Evolutionary conservation across 441 rosid species (phyloP).

Genomic region (Capsella rubella): DNA sequence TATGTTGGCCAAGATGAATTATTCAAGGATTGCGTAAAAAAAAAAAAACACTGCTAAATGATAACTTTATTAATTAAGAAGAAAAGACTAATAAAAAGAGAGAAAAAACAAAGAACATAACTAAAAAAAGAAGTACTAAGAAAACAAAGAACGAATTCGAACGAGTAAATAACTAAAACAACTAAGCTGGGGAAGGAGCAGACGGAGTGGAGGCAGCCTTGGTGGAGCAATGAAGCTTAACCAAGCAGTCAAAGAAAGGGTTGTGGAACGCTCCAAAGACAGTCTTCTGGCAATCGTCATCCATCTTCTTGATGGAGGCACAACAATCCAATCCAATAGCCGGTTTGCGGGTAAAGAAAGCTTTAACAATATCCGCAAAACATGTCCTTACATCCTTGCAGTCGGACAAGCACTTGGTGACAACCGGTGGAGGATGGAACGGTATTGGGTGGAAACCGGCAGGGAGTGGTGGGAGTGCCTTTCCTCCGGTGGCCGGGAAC

Average conservation of each 20-base stretch:
- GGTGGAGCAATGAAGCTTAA: slow-evolving; percentile 37
- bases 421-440: slow-evolving; percentile 37
- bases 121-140: not conserved
- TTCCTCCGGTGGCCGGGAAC: slow-evolving; percentile 23
- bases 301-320: slow-evolving; percentile 29
- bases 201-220: slow-evolving; percentile 22
- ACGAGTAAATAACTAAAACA: not conserved
- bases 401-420: slow-evolving; percentile 41
- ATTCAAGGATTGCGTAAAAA: not conserved
- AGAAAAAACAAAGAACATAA: not conserved
- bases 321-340: slow-evolving; percentile 32
- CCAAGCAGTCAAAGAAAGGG: slow-evolving; percentile 35
- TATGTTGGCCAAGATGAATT: not conserved
- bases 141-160: not conserved
- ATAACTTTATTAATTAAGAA: slow-evolving; percentile 15
- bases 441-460: slow-evolving; percentile 29
- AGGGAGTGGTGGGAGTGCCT: slow-evolving; percentile 38
- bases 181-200: slow-evolving; percentile 42
- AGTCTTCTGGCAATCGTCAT: slow-evolving; percentile 40
- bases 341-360: slow-evolving; percentile 33
- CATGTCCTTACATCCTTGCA: slow-evolving; percentile 37
- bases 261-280: slow-evolving; percentile 41
- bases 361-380: slow-evolving; percentile 20
- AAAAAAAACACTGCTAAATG: not conserved
- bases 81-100: not conserved